These are phyloP conservation scores for Dunaliella primolecta DNA, from an alignment of 139 green algal genomes.

Conservation along the genomic window DNA sequence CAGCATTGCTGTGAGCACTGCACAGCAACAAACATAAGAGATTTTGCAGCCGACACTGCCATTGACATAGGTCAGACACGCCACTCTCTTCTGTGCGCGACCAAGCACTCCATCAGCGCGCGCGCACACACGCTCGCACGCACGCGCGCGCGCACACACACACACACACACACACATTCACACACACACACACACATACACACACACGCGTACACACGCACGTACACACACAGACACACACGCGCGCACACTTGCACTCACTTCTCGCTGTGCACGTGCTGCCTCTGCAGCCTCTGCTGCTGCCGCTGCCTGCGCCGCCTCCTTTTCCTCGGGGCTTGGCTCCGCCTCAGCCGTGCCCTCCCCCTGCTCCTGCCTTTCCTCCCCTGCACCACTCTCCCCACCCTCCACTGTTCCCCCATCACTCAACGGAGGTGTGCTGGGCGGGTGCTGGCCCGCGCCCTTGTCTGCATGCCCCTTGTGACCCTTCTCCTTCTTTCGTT, in stretches of 20 bases:
- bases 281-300: conserved; percentile 13
- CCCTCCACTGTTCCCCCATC: background rate
- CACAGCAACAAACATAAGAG: too few species aligned
- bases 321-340: conserved; percentile 10
- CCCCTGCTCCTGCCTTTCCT: too few species aligned
- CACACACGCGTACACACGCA: background rate
- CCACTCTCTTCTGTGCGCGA: too few species aligned
- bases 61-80: too few species aligned
- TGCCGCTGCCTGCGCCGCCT: background rate
- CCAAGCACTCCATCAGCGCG: too few species aligned
- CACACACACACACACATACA: background rate
- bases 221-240: background rate
- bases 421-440: background rate
- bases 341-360: background rate
- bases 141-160: too few species aligned
- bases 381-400: background rate
- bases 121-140: too few species aligned
- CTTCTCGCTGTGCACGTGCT: background rate
- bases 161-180: background rate
- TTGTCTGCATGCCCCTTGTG: background rate
- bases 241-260: background rate
- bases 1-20: too few species aligned
- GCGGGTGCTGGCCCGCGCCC: background rate
- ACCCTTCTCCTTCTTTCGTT: background rate
- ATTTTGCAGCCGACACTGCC: too few species aligned